Conservation (phyloP, 2,329 filamentous ascomycete genomes). For the Lojkania enalia region DNA sequence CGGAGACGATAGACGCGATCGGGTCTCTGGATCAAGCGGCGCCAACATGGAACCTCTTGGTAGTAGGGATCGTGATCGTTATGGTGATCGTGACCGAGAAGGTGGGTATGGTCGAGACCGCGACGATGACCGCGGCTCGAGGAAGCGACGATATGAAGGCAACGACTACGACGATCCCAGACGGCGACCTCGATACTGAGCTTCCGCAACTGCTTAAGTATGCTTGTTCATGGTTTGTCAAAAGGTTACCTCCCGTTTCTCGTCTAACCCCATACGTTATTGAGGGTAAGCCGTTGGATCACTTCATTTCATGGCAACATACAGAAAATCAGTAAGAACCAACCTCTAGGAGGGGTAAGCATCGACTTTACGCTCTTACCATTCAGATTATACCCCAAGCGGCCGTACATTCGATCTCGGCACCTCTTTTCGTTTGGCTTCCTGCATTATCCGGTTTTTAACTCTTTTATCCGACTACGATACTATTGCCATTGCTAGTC, state of each 20-base stretch:
- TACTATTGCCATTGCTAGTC: no score
- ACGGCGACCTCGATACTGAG: slow-evolving; percentile 62
- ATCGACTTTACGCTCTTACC: slow-evolving; percentile 5
- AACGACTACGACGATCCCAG: slow-evolving; percentile 77
- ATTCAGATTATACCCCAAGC: slow-evolving; percentile 1
- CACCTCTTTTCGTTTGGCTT: slow-evolving; percentile 4
- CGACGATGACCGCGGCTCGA: slow-evolving; percentile 53
- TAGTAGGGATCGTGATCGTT: slow-evolving; percentile 54
- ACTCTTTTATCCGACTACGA: no score
- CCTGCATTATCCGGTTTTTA: no score
- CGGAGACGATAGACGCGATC: slow-evolving; percentile 24
- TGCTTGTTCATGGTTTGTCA: slow-evolving; percentile 41
- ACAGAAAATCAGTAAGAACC: slow-evolving; percentile 6
- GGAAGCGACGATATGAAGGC: slow-evolving; percentile 69
- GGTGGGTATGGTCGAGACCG: slow-evolving; percentile 38
- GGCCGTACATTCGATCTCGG: background rate
- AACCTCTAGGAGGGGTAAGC: slow-evolving; percentile 12
- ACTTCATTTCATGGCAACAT: slow-evolving; percentile 17
- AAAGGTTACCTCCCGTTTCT: slow-evolving; percentile 41
- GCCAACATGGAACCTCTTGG: slow-evolving; percentile 86
- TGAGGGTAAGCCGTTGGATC: slow-evolving; percentile 37
- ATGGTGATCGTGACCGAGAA: slow-evolving; percentile 44
- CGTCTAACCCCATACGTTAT: slow-evolving; percentile 34
- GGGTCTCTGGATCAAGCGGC: slow-evolving; percentile 57
- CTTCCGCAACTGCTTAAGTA: slow-evolving; percentile 19